Evolutionary conservation across 1,284 basidiomycete species (phyloP).

Genomic region (Cryptococcus sp.): DNA sequence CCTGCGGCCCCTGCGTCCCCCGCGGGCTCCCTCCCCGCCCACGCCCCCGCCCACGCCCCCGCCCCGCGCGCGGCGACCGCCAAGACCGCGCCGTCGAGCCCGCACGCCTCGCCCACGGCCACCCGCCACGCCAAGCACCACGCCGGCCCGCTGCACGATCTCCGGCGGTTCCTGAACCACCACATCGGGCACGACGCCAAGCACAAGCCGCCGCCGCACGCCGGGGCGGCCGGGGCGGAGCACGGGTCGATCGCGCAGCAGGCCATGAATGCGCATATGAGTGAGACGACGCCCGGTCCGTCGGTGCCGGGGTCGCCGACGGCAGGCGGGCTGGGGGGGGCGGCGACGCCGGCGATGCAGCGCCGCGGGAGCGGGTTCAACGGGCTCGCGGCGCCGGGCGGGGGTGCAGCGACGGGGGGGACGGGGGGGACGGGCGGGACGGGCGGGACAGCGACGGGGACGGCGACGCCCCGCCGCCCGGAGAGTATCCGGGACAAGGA

Average conservation of each 20-base stretch:
- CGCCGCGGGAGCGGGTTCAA: conserved; percentile 39
- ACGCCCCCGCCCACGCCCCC: conserved; percentile 8
- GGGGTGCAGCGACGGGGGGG: conserved; percentile 14
- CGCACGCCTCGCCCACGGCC: conserved; percentile 41
- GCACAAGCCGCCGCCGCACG: no score
- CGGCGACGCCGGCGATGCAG: conserved; percentile 44
- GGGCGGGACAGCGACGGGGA: no score
- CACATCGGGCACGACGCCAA: conserved; percentile 63
- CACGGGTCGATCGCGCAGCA: conserved; percentile 19
- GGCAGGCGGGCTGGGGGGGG: conserved; percentile 20
- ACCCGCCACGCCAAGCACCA: conserved; percentile 50
- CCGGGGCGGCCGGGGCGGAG: conserved; percentile 12
- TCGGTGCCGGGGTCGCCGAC: conserved; percentile 21
- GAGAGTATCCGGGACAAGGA: conserved; percentile 22
- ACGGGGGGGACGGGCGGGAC: no score
- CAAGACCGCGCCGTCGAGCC: conserved; percentile 42
- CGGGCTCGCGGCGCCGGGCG: conserved; percentile 20
- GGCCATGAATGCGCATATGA: conserved; percentile 22
- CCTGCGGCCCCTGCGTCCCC: conserved; percentile 5
- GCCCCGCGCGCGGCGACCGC: background rate
- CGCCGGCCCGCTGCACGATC: conserved; percentile 71
- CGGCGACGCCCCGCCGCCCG: conserved; percentile 6
- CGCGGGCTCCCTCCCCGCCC: background rate
- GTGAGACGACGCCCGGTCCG: conserved; percentile 28
- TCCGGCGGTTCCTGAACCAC: conserved; percentile 87